Evolutionary conservation across 208 protist genomes (phyloP).

Genomic region (Strigomonas galati): DNA sequence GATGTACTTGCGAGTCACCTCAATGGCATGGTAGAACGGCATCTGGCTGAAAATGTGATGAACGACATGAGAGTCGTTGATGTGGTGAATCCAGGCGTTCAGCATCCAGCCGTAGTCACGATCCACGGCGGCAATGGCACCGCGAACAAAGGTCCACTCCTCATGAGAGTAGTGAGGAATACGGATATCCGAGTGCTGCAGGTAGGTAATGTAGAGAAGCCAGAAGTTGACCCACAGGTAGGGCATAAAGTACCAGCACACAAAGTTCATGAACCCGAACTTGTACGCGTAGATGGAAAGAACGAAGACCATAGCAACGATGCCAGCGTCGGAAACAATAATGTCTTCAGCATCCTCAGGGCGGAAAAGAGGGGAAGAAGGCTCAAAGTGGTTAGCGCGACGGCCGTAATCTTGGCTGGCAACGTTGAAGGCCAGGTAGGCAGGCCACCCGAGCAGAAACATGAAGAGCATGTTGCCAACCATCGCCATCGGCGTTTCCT

Average conservation of each 20-base stretch:
- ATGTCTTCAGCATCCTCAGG: conserved; percentile 66
- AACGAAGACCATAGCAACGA: conserved; percentile 47
- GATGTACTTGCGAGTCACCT: conserved; percentile 76
- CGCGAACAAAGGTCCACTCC: conserved; percentile 93
- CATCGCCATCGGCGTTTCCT: conserved; percentile 65
- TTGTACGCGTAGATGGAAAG: conserved; percentile 35
- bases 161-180: conserved; percentile 90
- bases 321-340: conserved; percentile 65
- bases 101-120: conserved; percentile 81
- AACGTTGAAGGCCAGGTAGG: conserved; percentile 84
- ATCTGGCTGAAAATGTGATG: conserved; percentile 95
- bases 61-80: conserved; percentile 92
- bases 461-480: conserved; percentile 46
- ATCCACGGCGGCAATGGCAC: conserved; percentile 90
- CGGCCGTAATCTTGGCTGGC: conserved; percentile 70
- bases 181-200: conserved; percentile 92
- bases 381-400: conserved; percentile 80
- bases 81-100: conserved; percentile 92
- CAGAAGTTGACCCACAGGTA: conserved; percentile 92
- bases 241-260: conserved; percentile 76
- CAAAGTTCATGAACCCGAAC: conserved; percentile 55
- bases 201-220: conserved; percentile 91
- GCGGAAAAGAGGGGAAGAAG: conserved; percentile 76
- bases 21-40: conserved; percentile 92
- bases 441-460: conserved; percentile 89